These are phyloP conservation scores for Phytophthora uliginosa DNA, from an alignment of 352 stramenopile genomes.

Conservation along the genomic window DNA sequence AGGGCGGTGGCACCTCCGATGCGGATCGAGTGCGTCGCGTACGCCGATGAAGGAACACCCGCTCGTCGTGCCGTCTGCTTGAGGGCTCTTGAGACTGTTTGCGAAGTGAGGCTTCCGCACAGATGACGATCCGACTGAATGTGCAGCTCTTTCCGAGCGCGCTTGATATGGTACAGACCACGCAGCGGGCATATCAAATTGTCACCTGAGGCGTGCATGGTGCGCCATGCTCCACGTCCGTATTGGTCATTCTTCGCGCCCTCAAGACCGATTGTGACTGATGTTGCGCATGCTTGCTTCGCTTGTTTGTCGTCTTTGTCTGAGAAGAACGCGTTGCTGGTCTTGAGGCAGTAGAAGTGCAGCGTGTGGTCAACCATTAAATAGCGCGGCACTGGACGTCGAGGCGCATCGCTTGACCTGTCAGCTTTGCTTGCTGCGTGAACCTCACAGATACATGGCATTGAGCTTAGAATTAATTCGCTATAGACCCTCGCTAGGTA, in stretches of 20 bases:
- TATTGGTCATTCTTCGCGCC: slow-evolving; percentile 27
- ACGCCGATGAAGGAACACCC: not conserved
- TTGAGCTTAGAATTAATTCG: no score
- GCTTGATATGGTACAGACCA: slow-evolving; percentile 7
- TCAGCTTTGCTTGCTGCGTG: no score
- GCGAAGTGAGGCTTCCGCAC: slow-evolving; percentile 6
- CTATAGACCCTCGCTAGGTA: no score
- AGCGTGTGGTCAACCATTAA: not conserved
- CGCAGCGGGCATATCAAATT: slow-evolving; percentile 3
- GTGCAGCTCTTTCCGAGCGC: not conserved
- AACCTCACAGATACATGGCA: no score
- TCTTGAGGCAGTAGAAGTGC: slow-evolving; percentile 20
- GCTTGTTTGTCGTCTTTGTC: slow-evolving; percentile 18
- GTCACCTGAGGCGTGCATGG: slow-evolving; percentile 25
- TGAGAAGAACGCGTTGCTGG: slow-evolving; percentile 19
- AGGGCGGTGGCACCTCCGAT: slow-evolving; percentile 27
- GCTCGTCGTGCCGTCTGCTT: not conserved
- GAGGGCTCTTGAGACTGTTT: slow-evolving; percentile 1
- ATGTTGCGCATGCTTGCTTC: not conserved
- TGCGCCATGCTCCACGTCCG: slow-evolving; percentile 16
- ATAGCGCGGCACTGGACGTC: no score
- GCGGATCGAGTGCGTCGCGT: slow-evolving; percentile 28
- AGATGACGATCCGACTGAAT: slow-evolving; percentile 1
- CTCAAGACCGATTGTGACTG: slow-evolving; percentile 19
- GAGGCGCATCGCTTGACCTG: no score